Evolutionary conservation across 495 filamentous ascomycete species (phyloP).

Genomic region (Neurospora sp.): DNA sequence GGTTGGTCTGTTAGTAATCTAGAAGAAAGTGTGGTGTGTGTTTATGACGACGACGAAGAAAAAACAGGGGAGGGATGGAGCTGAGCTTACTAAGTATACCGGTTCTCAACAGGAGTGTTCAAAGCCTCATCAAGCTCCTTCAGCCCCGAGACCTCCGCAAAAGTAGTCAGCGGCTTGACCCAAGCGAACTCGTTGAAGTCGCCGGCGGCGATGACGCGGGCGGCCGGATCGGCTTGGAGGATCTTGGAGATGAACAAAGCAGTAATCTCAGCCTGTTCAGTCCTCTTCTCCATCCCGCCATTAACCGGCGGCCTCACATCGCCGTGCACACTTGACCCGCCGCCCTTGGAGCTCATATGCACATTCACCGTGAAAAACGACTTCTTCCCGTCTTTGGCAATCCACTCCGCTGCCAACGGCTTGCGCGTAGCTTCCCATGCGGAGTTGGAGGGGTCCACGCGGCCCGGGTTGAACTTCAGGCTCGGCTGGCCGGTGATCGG

Average conservation of each 20-base stretch:
- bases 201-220: constrained; percentile 39
- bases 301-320: constrained; percentile 53
- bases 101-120: constrained; percentile 33
- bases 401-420: constrained; percentile 48
- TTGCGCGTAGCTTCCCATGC: constrained; percentile 46
- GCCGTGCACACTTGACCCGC: constrained; percentile 37
- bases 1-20: not conserved
- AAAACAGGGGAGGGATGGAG: not conserved
- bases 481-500: constrained; percentile 11
- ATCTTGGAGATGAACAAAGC: constrained; percentile 32
- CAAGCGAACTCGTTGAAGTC: constrained; percentile 58
- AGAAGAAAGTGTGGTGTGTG: not conserved
- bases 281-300: constrained; percentile 38
- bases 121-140: constrained; percentile 44
- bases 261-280: constrained; percentile 37
- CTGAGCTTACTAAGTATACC: constrained; percentile 44
- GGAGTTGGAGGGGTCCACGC: constrained; percentile 42
- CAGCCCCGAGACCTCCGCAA: constrained; percentile 31
- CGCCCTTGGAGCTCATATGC: constrained; percentile 47
- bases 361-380: constrained; percentile 53
- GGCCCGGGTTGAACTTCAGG: constrained; percentile 50
- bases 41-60: not conserved
- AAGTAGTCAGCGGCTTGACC: constrained; percentile 38
- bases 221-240: constrained; percentile 30
- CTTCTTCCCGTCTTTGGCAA: constrained; percentile 29